phyloP scores from a whole-genome alignment of 1,284 basidiomycete species.

The Vanrija sp. region DNA sequence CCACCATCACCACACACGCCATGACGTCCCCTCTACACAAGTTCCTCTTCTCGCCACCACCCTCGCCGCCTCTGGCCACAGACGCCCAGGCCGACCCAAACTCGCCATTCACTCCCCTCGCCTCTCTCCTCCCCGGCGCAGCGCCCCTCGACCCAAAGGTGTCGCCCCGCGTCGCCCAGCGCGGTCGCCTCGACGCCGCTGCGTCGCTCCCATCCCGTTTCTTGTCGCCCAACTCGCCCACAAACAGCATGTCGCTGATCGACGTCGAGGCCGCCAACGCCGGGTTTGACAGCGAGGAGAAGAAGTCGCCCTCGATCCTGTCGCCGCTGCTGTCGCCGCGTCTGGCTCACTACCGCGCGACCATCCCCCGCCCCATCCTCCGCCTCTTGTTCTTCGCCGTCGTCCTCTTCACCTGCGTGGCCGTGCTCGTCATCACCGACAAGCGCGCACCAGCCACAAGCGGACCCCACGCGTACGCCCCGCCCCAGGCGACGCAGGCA shows the following conservation, averaged over 20 bases:
- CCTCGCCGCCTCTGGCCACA: conserved; percentile 28
- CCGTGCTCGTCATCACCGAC: conserved; percentile 13
- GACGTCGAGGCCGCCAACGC: conserved; percentile 12
- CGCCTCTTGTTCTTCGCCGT: conserved; percentile 29
- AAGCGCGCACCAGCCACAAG: not conserved
- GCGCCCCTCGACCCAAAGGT: too few relatives aligned
- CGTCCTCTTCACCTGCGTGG: conserved; percentile 21
- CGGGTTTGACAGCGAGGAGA: not conserved
- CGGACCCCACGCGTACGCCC: not conserved
- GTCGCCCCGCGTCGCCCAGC: too few relatives aligned
- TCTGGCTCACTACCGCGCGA: not conserved
- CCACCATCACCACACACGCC: not conserved
- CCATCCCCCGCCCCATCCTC: conserved; percentile 34
- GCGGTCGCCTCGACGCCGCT: not conserved
- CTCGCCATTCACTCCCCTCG: not conserved
- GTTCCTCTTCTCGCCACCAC: conserved; percentile 45
- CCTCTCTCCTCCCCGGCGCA: conserved; percentile 12
- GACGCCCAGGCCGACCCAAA: conserved; percentile 10
- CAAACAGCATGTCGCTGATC: not conserved
- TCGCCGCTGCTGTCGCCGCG: conserved; percentile 4
- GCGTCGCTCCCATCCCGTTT: not conserved
- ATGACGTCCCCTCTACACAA: conserved; percentile 46
- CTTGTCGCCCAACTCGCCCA: conserved; percentile 4
- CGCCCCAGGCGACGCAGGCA: not conserved
- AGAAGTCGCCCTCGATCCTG: not conserved